Base-by-base conservation (phyloP, 1,284 basidiomycete genomes). In the Heterobasidion parviporum region DNA sequence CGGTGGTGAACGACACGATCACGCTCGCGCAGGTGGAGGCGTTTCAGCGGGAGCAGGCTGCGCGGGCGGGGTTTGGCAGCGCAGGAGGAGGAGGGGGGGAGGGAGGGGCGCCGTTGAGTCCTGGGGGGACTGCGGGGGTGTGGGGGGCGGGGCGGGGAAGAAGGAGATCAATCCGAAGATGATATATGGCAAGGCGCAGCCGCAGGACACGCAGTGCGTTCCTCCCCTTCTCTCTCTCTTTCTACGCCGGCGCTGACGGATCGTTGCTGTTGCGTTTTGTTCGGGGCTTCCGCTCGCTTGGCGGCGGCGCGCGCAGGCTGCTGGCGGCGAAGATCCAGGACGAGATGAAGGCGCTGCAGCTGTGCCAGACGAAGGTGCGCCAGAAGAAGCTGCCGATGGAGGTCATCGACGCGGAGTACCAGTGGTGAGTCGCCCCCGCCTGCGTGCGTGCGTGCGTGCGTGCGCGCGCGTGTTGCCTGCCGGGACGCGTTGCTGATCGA, bases 361-460 rank as follows among this genome's bases (percentile, higher is more conserved):
- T 98, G 57, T 97, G 95, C 65, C 83, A 93, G 68, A 88, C 80
- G 58, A 98, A 98, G 70, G 94, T 97, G 14, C 78, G 84, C 52
- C 91, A 93, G 71, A 90, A 93, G 74, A 92, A 94, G 66, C 73
- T 99, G 65, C 94, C 94, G 15, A 99, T 99, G 96, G 92, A 95
- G 71, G 94, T 99, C 57, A 87, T 97, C 56, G 94, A 97, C 68
- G 95, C 94, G 35, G 96, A 98, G 73, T 98, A 96, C 76, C 96
- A 99, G 70, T 98, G 92, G 92, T 92, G 57, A 45, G 85, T 74
- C 12, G 57, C 41, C 18, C 43, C n/a, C 3, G 20, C 20, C 2
- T 20, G 20, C 20, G 20, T 20, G 20, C 20, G 20, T 20, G 20
- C 20, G 20, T 20, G 20, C 26, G 26, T 26, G 26, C 26, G 26